phyloP scores from a whole-genome alignment of 2,329 filamentous ascomycete species.

The Thielaviopsis punctulata region DNA sequence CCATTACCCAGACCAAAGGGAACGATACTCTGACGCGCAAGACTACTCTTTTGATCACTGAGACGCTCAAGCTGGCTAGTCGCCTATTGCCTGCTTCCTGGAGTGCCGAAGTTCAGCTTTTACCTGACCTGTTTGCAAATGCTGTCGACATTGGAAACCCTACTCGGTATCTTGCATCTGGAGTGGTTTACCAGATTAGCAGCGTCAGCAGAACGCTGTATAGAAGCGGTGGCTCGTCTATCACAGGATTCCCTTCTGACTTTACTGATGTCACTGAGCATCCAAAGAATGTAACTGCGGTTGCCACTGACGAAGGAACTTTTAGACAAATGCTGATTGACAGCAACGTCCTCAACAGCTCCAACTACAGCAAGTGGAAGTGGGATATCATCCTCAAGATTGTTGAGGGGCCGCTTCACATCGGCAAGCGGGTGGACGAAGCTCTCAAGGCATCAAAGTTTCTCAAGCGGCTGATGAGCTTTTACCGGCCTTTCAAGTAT shows the following conservation, averaged over 20 bases:
- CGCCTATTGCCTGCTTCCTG: slow-evolving; percentile 66
- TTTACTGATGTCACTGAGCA: slow-evolving; percentile 35
- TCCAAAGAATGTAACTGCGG: slow-evolving; percentile 20
- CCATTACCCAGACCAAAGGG: slow-evolving; percentile 50
- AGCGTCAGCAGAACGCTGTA: slow-evolving; percentile 90
- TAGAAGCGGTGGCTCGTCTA: slow-evolving; percentile 37
- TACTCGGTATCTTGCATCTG: slow-evolving; percentile 62
- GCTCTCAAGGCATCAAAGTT: slow-evolving; percentile 92
- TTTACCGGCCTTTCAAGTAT: slow-evolving; percentile 93
- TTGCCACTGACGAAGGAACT: slow-evolving; percentile 35
- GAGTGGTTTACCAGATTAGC: slow-evolving; percentile 94
- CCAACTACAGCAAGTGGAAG: slow-evolving; percentile 90
- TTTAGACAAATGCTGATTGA: slow-evolving; percentile 53
- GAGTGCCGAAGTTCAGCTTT: slow-evolving; percentile 70
- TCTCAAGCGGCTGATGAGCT: slow-evolving; percentile 83
- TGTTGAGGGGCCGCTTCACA: slow-evolving; percentile 82
- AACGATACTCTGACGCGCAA: slow-evolving; percentile 65
- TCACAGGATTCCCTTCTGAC: slow-evolving; percentile 13
- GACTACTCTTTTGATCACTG: slow-evolving; percentile 75
- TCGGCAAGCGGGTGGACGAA: slow-evolving; percentile 81
- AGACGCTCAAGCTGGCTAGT: slow-evolving; percentile 78
- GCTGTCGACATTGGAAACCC: slow-evolving; percentile 57
- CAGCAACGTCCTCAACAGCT: slow-evolving; percentile 71
- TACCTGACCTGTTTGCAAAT: slow-evolving; percentile 68
- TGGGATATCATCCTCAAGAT: slow-evolving; percentile 86